Conservation (phyloP, 768 basidiomycete genomes). For the Atractiella rhizophila region DNA sequence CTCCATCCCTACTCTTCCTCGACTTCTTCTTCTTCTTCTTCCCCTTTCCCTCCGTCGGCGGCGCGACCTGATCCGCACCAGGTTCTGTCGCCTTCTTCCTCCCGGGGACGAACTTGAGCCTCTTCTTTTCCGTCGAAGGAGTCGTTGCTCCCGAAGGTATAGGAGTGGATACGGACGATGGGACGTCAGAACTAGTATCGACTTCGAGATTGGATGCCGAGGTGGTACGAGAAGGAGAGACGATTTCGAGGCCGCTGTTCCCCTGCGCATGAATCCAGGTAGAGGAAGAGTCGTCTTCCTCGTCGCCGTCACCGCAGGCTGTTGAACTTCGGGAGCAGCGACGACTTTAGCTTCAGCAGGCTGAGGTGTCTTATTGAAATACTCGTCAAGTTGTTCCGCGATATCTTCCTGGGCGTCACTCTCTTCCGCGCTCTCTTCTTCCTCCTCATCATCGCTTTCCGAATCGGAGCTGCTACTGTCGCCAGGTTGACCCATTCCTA, state of each 20-base stretch:
- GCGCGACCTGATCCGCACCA: neutral
- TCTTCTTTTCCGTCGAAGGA: neutral
- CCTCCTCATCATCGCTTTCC: no score
- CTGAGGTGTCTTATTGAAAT: no score
- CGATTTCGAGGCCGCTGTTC: constrained; percentile 15
- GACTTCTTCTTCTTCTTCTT: constrained; percentile 7
- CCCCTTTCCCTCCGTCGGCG: neutral
- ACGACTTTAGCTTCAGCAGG: no score
- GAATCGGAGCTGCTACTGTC: no score
- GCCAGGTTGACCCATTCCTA: no score
- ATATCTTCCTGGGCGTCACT: no score
- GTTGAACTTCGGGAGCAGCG: no score
- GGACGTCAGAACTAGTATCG: constrained; percentile 23
- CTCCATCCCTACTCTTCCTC: constrained; percentile 2
- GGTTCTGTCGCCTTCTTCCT: constrained; percentile 2
- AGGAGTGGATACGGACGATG: constrained; percentile 11
- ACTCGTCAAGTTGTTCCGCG: no score
- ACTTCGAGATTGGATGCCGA: constrained; percentile 19
- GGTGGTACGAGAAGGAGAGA: constrained; percentile 16
- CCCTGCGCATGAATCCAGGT: constrained; percentile 11
- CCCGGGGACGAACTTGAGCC: neutral
- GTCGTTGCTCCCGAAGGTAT: neutral
- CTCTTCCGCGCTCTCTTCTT: no score
- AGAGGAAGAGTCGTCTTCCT: neutral
- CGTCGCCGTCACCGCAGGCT: no score